Evolutionary conservation across 805 yeast genomes (phyloP), one percentile per base, ranked within the genome.

Genomic region (Candida germanica): DNA sequence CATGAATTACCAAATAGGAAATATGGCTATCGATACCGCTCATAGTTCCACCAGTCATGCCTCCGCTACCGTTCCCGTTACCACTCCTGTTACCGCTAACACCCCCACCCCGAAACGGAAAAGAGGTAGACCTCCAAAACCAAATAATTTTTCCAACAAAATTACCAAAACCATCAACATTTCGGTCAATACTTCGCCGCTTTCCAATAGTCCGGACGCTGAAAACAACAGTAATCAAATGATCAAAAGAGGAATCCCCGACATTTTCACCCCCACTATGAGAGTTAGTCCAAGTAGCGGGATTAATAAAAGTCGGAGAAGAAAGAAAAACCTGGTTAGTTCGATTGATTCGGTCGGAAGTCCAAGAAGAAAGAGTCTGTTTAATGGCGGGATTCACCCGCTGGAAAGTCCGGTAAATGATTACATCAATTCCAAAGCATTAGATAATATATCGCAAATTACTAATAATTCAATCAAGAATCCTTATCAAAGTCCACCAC

Each of bases 71-170:
- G 29, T 14, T 12, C 18, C 29, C 11, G 29, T 26, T 6, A 6
- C 10, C 6, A 11, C 29, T 13, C 12, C 27, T 7, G 14, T 14
- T 7, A 7, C 12, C 7, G 27, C 12, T 7, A n/a, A 6, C 6
- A 12, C 27, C 12, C 27, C 30, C 5, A 44, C 67, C 3, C 52
- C 56, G 12, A 67, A 64, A 43, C 50, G 61, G 33, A 68, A 62
- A 45, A 49, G 73, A 44, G 73, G 73, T n/a, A 56, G 73, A 46
- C 73, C 73, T 6, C 72, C 73, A 24, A 68, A 68, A 50, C 58
- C 66, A 2, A 48, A 56, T n/a, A 57, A 64, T 14, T 51, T 63
- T 18, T 48, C 59, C 26, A 61, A 56, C 42, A 59, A 60, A 40
- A 64, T 62, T 39, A 63, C 69, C 29, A 57, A 65, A 31, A 62